Conservation (phyloP, 371 early-diverging fungal species). For the Syncephalis plumigaleata region DNA sequence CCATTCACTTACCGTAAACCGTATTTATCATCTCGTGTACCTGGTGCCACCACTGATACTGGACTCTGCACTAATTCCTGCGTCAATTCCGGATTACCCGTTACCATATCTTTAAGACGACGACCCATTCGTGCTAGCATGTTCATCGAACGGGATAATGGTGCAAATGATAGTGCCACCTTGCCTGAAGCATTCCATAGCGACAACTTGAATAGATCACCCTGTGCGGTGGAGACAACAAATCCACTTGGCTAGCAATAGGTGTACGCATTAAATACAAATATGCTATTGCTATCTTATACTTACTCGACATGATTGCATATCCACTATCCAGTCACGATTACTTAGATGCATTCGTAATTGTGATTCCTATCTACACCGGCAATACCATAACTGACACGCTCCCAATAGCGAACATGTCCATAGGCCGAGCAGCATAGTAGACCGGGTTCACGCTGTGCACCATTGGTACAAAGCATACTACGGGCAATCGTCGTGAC, state of each 20-base stretch:
- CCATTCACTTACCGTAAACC: no score
- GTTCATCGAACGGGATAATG: background rate
- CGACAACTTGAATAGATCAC: background rate
- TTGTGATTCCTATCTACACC: background rate
- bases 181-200: background rate
- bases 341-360: background rate
- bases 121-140: background rate
- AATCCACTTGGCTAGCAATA: background rate
- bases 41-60: no score
- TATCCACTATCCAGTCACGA: background rate
- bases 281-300: background rate
- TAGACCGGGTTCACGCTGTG: background rate
- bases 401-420: background rate
- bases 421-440: background rate
- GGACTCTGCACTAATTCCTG: no score
- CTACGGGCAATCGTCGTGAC: background rate
- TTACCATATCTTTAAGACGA: no score
- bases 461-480: background rate
- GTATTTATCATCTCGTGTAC: no score
- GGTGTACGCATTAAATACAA: background rate
- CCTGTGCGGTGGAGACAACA: background rate
- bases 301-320: background rate
- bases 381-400: background rate
- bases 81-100: no score
- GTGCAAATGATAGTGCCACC: background rate